These are phyloP conservation scores for Kandelia obovata DNA, from an alignment of 345 rosid species.

Conservation along the genomic window DNA sequence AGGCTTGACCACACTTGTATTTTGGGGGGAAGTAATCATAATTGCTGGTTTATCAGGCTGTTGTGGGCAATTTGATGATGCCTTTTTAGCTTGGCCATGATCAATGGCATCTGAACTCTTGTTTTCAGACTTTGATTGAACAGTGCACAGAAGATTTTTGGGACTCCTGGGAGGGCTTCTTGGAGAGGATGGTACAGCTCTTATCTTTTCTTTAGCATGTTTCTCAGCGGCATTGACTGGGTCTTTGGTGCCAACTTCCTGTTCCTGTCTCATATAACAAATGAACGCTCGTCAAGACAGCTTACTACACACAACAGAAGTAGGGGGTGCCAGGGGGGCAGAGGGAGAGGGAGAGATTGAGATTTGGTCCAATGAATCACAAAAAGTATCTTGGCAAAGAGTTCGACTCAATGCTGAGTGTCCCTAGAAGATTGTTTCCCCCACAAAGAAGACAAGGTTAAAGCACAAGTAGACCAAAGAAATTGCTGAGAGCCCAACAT, in stretches of 20 bases:
- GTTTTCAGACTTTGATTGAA: conserved; percentile 46
- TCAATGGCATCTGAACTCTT: conserved; percentile 36
- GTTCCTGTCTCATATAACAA: conserved; percentile 26
- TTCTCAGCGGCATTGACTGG: conserved; percentile 49
- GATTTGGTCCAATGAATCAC: no score
- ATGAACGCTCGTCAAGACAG: conserved; percentile 12
- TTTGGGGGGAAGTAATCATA: conserved; percentile 33
- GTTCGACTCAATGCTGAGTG: no score
- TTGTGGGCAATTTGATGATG: conserved; percentile 36
- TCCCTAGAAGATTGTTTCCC: no score
- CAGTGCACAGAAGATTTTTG: conserved; percentile 23
- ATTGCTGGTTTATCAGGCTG: conserved; percentile 40
- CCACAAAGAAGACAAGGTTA: no score
- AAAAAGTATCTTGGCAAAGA: no score
- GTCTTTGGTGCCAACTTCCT: conserved; percentile 35
- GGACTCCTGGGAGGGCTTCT: conserved; percentile 41
- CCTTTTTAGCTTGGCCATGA: conserved; percentile 35
- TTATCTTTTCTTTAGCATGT: conserved; percentile 49
- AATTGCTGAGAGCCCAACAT: no score
- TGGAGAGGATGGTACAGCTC: conserved; percentile 52
- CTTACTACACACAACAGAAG: neutral
- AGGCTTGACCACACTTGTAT: conserved; percentile 30
- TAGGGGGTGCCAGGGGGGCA: neutral
- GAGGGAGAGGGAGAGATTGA: neutral
- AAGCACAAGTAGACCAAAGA: no score